These are phyloP conservation scores for Sporothrix globosa DNA, from an alignment of 2,329 filamentous ascomycete species.

Conservation along the genomic window DNA sequence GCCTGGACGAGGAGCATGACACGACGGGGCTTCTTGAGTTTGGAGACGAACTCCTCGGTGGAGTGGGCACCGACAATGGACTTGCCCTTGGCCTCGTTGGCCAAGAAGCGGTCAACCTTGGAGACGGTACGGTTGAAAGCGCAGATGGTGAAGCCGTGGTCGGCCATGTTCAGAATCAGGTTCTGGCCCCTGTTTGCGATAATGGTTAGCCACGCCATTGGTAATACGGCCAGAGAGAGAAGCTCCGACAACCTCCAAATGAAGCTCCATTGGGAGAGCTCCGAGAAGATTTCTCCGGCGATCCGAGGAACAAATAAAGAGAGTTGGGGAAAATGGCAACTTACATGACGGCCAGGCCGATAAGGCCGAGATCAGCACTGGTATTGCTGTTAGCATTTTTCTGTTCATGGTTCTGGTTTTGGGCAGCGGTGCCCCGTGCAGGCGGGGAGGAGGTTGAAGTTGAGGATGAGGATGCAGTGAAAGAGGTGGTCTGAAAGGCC, in stretches of 20 bases:
- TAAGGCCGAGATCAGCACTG: conserved; percentile 88
- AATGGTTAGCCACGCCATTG: conserved; percentile 7
- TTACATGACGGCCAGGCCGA: conserved; percentile 88
- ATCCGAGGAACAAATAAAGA: not conserved
- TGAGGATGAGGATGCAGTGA: conserved; percentile 37
- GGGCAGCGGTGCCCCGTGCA: conserved; percentile 26
- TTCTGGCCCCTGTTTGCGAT: conserved; percentile 67
- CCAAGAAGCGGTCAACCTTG: conserved; percentile 95
- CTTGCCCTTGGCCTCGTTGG: conserved; percentile 93
- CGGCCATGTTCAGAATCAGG: conserved; percentile 86
- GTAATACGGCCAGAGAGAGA: not conserved
- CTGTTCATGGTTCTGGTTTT: conserved; percentile 36
- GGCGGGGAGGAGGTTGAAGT: conserved; percentile 8
- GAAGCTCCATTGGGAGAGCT: not conserved
- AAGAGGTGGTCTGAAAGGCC: conserved; percentile 50
- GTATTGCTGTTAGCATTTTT: conserved; percentile 59
- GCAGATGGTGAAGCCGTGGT: conserved; percentile 93
- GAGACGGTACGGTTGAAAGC: conserved; percentile 98
- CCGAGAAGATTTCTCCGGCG: conserved; percentile 6
- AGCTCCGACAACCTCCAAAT: not conserved
- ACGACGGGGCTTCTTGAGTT: conserved; percentile 95
- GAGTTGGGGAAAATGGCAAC: conserved; percentile 40
- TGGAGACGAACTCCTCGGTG: conserved; percentile 90
- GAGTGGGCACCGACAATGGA: conserved; percentile 91
- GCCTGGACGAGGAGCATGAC: conserved; percentile 99